A percentile compares a stretch with the other conserved stretches of the same genome.
Conservation (phyloP, 257 asterid species). For the Solanum appendiculatum region DNA sequence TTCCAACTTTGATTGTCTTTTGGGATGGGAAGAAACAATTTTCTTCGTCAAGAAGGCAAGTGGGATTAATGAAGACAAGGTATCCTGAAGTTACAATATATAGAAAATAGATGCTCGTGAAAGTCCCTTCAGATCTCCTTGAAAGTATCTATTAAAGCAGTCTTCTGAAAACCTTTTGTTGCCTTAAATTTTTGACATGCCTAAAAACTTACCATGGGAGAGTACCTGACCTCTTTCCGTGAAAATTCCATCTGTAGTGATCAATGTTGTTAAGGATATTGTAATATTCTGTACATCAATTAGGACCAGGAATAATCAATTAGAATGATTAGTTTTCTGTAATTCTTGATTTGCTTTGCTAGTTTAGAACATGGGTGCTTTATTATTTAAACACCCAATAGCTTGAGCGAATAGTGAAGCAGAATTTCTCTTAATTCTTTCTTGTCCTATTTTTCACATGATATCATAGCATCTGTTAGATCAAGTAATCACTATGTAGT, state of each 20-base stretch:
- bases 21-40: neutral
- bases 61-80: neutral
- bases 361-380: neutral
- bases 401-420: neutral
- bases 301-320: neutral
- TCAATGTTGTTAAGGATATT: neutral
- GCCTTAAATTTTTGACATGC: neutral
- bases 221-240: neutral
- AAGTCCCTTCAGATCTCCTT: neutral
- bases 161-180: neutral
- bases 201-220: neutral
- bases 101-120: neutral
- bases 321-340: too few species aligned
- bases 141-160: neutral
- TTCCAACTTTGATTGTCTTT: neutral
- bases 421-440: neutral
- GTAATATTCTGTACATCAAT: neutral
- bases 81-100: neutral
- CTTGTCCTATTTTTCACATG: neutral
- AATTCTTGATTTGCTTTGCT: neutral
- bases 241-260: neutral
- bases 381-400: neutral
- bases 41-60: neutral
- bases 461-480: neutral
- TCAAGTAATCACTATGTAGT: neutral